Conservation (phyloP, 768 basidiomycete species). For the Psilocybe subaeruginosa region DNA sequence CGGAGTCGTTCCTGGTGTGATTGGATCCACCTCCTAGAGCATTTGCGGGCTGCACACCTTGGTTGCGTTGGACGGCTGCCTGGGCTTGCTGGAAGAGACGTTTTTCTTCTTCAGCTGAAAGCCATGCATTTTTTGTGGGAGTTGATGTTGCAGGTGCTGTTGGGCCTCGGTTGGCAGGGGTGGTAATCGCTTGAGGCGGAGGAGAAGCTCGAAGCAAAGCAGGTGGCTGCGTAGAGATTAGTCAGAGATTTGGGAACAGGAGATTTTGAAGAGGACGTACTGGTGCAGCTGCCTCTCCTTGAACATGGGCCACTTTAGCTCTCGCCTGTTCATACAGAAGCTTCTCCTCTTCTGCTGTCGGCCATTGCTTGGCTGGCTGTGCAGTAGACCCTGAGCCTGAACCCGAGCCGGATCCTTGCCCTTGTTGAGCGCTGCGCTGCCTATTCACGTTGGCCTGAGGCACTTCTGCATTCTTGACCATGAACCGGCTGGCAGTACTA, state of each 20-base stretch:
- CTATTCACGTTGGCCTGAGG: constrained; percentile 30
- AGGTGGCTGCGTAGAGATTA: constrained; percentile 23
- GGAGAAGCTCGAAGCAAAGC: constrained; percentile 16
- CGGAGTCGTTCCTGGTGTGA: constrained; percentile 24
- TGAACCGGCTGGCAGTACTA: constrained; percentile 31
- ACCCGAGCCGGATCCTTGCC: constrained; percentile 15
- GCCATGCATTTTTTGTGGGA: constrained; percentile 43
- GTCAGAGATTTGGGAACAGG: too few species aligned
- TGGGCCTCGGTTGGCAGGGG: constrained; percentile 19
- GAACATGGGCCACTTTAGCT: constrained; percentile 58
- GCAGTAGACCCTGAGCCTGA: constrained; percentile 8
- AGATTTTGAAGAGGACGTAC: constrained; percentile 23
- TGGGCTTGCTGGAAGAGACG: constrained; percentile 68
- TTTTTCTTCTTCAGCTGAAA: constrained; percentile 79
- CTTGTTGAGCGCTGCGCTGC: constrained; percentile 18
- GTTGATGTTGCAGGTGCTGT: constrained; percentile 15
- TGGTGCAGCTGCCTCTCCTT: constrained; percentile 42
- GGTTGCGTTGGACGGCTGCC: constrained; percentile 62
- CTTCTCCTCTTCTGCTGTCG: constrained; percentile 67
- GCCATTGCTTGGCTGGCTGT: constrained; percentile 44
- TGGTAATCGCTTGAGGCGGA: constrained; percentile 23
- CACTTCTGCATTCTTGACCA: constrained; percentile 41
- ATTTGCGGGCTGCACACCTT: constrained; percentile 38
- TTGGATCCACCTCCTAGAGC: constrained; percentile 21
- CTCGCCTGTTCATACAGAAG: constrained; percentile 66